Conservation (phyloP, 2,329 filamentous ascomycete genomes). For the Alternaria tenuissima region DNA sequence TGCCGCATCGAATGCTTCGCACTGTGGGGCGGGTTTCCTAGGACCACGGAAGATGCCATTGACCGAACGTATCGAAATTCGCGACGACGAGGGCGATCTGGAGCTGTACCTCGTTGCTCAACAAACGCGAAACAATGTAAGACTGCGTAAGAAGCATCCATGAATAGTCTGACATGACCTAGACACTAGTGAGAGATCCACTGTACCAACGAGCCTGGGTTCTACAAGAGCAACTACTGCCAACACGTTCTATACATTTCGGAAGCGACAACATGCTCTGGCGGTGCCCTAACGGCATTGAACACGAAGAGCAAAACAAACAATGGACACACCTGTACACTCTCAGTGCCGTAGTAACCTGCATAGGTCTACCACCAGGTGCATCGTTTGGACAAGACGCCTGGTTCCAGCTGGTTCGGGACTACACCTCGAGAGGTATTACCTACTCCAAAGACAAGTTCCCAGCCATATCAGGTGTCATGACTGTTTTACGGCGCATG, state of each 20-base stretch:
- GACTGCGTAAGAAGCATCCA: not conserved
- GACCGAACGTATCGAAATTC: slow-evolving; percentile 5
- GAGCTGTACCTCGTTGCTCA: slow-evolving; percentile 3
- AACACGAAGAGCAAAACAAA: not conserved
- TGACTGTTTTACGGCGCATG: slow-evolving; percentile 1
- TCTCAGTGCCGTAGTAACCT: not conserved
- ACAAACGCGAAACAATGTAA: not conserved
- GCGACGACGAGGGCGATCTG: slow-evolving; percentile 1
- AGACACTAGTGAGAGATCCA: not conserved
- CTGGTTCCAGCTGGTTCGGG: slow-evolving; percentile 11
- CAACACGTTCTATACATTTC: not conserved
- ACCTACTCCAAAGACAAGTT: slow-evolving; percentile 20
- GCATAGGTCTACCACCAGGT: not conserved
- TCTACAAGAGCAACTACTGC: not conserved
- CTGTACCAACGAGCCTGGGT: slow-evolving; percentile 2
- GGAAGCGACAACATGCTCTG: slow-evolving; percentile 1
- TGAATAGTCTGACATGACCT: not conserved
- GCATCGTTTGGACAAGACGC: not conserved
- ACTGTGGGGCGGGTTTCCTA: slow-evolving; percentile 14
- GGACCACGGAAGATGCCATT: not conserved
- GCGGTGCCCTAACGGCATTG: not conserved
- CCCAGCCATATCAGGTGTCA: slow-evolving; percentile 16
- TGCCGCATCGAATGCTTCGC: slow-evolving; percentile 7
- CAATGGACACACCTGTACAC: not conserved
- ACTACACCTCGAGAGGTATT: slow-evolving; percentile 16